A percentile compares a stretch with the other conserved stretches of the same genome.
phyloP scores from a whole-genome alignment of 495 filamentous ascomycete species.

The Penicillium simplicissimum region DNA sequence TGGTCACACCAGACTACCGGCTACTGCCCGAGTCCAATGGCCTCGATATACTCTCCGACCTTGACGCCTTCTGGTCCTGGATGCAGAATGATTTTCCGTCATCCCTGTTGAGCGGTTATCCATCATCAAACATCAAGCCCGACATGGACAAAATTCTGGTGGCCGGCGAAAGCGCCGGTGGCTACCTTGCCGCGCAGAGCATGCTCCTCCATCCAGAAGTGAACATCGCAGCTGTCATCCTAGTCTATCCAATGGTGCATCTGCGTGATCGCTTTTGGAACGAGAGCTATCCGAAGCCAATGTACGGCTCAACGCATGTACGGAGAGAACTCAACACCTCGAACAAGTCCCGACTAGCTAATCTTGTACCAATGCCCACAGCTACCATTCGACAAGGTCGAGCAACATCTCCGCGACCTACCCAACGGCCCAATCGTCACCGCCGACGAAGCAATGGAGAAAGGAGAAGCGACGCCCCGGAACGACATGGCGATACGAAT shows the following conservation, averaged over 20 bases:
- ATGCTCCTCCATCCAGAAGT: slow-evolving; percentile 17
- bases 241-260: slow-evolving; percentile 24
- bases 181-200: slow-evolving; percentile 19
- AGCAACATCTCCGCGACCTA: slow-evolving; percentile 14
- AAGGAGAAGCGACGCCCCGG: background rate
- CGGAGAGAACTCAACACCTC: background rate
- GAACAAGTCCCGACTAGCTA: background rate
- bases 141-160: slow-evolving; percentile 12
- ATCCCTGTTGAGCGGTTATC: slow-evolving; percentile 1
- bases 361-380: background rate
- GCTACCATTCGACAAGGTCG: slow-evolving; percentile 13
- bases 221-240: slow-evolving; percentile 10
- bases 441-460: background rate
- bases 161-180: slow-evolving; percentile 20
- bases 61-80: slow-evolving; percentile 21
- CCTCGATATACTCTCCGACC: slow-evolving; percentile 17
- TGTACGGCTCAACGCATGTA: slow-evolving; percentile 16
- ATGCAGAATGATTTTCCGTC: background rate
- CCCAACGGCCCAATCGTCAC: slow-evolving; percentile 2
- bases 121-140: background rate
- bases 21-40: slow-evolving; percentile 20
- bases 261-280: slow-evolving; percentile 17
- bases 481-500: slow-evolving; percentile 13
- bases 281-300: slow-evolving; percentile 17
- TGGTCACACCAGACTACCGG: slow-evolving; percentile 21